phyloP scores from a whole-genome alignment of 176 grass and related monocot genomes.

The Aegilops umbellulata region DNA sequence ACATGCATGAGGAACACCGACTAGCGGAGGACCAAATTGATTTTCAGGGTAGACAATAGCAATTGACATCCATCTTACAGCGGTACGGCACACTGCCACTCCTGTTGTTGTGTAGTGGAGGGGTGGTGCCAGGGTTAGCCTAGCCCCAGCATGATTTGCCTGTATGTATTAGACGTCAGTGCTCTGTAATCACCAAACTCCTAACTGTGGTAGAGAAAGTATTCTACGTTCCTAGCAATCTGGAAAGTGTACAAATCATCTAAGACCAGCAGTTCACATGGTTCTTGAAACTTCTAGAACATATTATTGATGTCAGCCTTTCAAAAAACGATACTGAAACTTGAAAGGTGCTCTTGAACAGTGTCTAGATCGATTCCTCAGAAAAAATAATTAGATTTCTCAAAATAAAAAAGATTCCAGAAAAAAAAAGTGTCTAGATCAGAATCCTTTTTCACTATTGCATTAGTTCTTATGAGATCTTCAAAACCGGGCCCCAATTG shows the following conservation, averaged over 20 bases:
- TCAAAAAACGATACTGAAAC: background rate
- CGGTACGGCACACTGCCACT: background rate
- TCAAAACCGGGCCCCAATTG: background rate
- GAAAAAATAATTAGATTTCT: too few species aligned
- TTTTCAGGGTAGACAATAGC: constrained; percentile 24
- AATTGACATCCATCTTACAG: constrained; percentile 1
- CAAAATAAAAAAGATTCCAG: too few species aligned
- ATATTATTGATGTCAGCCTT: background rate
- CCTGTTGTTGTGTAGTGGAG: constrained; percentile 13
- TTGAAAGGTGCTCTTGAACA: background rate
- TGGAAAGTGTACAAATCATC: background rate
- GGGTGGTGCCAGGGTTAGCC: background rate
- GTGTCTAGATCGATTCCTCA: background rate
- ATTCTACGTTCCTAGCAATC: background rate
- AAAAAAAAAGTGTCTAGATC: too few species aligned
- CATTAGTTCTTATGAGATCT: too few species aligned
- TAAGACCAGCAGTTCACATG: background rate
- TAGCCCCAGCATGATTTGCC: background rate
- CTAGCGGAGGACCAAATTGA: background rate
- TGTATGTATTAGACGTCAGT: constrained; percentile 13
- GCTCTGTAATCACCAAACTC: background rate
- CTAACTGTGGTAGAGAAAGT: background rate
- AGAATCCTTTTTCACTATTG: too few species aligned
- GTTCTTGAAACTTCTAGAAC: background rate
- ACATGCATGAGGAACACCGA: background rate